Evolutionary conservation across 805 yeast species (phyloP), one percentile per base, ranked within the genome.

Genomic region (Wickerhamiella galacta): DNA sequence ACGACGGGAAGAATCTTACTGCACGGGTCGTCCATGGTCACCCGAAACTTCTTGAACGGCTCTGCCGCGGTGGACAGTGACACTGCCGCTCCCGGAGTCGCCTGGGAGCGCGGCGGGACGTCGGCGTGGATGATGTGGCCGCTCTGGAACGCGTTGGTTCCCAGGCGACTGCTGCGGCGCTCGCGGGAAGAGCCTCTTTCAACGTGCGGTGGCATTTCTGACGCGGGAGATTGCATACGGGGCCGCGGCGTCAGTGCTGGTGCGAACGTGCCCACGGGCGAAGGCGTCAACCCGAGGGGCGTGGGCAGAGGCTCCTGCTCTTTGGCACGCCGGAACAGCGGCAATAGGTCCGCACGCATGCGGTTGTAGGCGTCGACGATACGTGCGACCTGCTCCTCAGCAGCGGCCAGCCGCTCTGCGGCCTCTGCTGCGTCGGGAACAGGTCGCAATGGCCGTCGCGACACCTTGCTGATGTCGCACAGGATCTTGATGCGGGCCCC

Each of bases 21-120:
- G 51, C 95, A 83, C 2, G 95, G 83, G 46, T 87, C 96, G 35
- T 83, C 93, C 17, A 80, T 72, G 6, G 87, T 76, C 1, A 93
- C 92, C 30, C 90, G 58, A 39, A 85, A 56, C 44, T 80, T 90
- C 45, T 80, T 79, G 42, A 82, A 61, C 0, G 93, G 92, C 47
- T 82, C 93, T 8, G 58, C 24, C 12, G 36, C 36, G 22, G 36
- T 34, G 27, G 32, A 27, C 11, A 34, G 29, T 5, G 30, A 25
- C 14, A 34, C 29, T 20, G 36, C 28, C 17, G 30, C 36, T 4
- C 33, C 33, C 4, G 22, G 9, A 14, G 8, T 14, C 22, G 20
- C 6, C 8, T 21, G 30, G 14, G 30, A 28, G 8, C 22, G 16
- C 19, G 30, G 6, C 15, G 31, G 19, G 18, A 30, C 21, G 26